Percentiles rank a stretch among this genome's conserved stretches.
phyloP scores from a whole-genome alignment of 345 rosid species.

The Clausena lansium region DNA sequence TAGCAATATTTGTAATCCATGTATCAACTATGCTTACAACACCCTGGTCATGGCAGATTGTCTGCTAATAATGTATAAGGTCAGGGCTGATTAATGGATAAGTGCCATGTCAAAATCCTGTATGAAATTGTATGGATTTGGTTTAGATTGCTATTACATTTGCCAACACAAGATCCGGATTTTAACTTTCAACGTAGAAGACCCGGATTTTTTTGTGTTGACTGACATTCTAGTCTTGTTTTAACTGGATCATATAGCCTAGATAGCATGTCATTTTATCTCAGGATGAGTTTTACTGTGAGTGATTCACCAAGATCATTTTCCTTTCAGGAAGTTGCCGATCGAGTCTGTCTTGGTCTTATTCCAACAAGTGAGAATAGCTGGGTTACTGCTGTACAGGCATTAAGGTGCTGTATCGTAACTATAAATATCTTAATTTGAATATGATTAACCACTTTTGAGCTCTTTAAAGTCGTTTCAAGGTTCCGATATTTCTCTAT shows the following conservation, averaged over 20 bases:
- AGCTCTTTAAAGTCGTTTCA: background rate
- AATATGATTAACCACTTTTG: background rate
- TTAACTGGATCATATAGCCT: background rate
- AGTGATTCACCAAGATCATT: constrained; percentile 12
- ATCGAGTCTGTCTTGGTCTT: constrained; percentile 91
- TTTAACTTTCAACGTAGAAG: background rate
- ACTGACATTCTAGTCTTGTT: background rate
- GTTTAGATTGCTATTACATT: background rate
- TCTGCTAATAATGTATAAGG: background rate
- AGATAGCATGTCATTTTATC: background rate
- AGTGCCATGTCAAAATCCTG: background rate
- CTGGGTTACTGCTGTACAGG: constrained; percentile 83
- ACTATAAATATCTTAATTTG: background rate
- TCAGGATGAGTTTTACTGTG: background rate
- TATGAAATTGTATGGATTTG: background rate
- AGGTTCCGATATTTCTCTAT: background rate
- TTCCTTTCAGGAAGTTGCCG: constrained; percentile 68
- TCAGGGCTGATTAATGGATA: background rate
- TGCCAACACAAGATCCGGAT: background rate
- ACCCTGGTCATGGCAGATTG: background rate
- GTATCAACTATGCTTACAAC: background rate
- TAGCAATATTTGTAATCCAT: background rate
- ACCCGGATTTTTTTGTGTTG: background rate
- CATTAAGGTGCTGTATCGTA: constrained; percentile 58
- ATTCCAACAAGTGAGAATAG: constrained; percentile 85